Percentiles rank a stretch among this genome's conserved stretches.
Evolutionary conservation across 2,329 filamentous ascomycete genomes (phyloP).

Genomic region (Trichophyton mentagrophytes): DNA sequence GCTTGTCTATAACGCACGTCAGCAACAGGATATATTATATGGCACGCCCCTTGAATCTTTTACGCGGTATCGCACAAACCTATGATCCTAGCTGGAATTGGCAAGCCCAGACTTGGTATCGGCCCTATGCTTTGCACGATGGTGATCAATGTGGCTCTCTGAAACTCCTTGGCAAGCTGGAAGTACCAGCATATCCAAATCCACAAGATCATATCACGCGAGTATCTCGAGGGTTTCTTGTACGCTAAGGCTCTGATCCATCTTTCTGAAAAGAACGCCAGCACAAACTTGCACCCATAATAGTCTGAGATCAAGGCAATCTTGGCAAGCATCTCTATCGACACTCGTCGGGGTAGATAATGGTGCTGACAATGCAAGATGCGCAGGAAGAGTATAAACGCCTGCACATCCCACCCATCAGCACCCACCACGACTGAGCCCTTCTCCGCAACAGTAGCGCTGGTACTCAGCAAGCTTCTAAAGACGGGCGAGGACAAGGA

Average conservation of each 20-base stretch:
- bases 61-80: background rate
- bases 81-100: background rate
- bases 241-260: slow-evolving; percentile 14
- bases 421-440: background rate
- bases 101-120: background rate
- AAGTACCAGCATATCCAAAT: background rate
- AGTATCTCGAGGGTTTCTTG: slow-evolving; percentile 1
- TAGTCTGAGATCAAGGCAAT: slow-evolving; percentile 18
- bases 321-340: slow-evolving; percentile 17
- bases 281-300: slow-evolving; percentile 15
- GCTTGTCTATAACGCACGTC: background rate
- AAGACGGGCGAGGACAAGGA: background rate
- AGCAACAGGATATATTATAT: background rate
- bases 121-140: background rate
- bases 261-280: slow-evolving; percentile 11
- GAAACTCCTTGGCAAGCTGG: background rate
- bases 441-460: background rate
- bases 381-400: background rate
- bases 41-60: background rate
- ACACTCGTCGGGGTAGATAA: slow-evolving; percentile 1
- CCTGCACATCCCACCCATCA: background rate
- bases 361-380: background rate
- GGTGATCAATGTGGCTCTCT: background rate
- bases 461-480: background rate
- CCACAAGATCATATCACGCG: background rate